Evolutionary conservation across 192 early-diverging fungal species (phyloP).

Genomic region (Coemansia sp.): DNA sequence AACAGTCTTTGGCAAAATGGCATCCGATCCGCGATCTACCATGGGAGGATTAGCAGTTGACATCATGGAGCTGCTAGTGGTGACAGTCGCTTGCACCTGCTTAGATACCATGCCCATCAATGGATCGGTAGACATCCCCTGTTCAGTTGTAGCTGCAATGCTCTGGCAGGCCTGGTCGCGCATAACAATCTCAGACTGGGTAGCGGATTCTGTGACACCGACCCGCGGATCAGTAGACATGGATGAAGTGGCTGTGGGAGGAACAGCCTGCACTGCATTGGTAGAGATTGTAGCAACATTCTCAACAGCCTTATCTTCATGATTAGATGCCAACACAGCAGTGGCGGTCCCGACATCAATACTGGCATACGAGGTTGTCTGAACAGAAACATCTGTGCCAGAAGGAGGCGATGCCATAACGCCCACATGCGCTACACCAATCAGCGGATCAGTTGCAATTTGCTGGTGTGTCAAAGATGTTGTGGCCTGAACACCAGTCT

Average conservation of each 20-base stretch:
- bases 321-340: conserved; percentile 10
- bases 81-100: conserved; percentile 16
- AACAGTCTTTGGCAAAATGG: conserved; percentile 6
- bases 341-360: conserved; percentile 14
- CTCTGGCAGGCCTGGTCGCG: conserved; percentile 10
- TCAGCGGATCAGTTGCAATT: conserved; percentile 20
- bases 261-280: conserved; percentile 13
- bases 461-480: neutral
- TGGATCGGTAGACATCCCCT: conserved; percentile 21
- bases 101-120: conserved; percentile 17
- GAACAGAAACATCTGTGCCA: neutral
- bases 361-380: neutral
- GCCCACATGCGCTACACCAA: conserved; percentile 16
- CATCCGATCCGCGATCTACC: conserved; percentile 26
- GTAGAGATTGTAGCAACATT: neutral
- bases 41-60: conserved; percentile 19
- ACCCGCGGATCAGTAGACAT: conserved; percentile 20
- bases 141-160: conserved; percentile 4
- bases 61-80: conserved; percentile 16
- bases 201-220: conserved; percentile 10
- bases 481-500: conserved; percentile 10
- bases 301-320: conserved; percentile 14
- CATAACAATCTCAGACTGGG: conserved; percentile 4
- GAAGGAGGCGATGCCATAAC: conserved; percentile 5
- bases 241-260: neutral